phyloP scores from a whole-genome alignment of 202 grass and related monocot species.

The Musa balbisiana region DNA sequence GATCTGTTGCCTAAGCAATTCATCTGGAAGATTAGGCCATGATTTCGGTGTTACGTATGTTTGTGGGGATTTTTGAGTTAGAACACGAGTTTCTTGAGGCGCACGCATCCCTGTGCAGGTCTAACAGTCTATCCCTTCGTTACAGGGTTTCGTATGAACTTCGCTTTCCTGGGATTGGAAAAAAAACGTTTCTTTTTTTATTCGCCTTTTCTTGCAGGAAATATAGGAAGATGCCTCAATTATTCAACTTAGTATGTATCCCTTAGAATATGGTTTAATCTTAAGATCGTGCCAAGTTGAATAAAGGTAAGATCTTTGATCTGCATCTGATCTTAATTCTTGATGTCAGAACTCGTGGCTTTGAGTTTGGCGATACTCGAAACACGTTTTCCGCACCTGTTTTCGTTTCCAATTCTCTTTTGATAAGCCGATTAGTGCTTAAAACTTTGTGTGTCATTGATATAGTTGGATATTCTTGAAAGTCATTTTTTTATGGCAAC shows the following conservation, averaged over 20 bases:
- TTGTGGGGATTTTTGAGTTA: background rate
- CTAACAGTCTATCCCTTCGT: conserved; percentile 43
- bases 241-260: background rate
- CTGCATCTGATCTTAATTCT: background rate
- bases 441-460: background rate
- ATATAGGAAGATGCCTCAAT: conserved; percentile 14
- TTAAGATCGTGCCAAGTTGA: background rate
- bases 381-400: background rate
- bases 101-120: background rate
- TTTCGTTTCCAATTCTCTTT: background rate
- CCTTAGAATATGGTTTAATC: background rate
- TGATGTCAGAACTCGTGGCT: background rate
- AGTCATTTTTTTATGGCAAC: background rate
- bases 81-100: background rate
- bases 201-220: conserved; percentile 12
- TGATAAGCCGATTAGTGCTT: background rate
- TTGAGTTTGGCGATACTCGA: background rate
- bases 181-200: conserved; percentile 13
- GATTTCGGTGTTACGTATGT: background rate
- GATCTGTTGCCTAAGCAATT: background rate
- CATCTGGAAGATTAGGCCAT: background rate
- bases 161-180: conserved; percentile 36
- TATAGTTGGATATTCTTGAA: background rate
- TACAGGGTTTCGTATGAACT: conserved; percentile 35
- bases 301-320: conserved; percentile 14